Evolutionary conservation across 1,284 basidiomycete species (phyloP).

Genomic region (Retiboletus flavoniger): DNA sequence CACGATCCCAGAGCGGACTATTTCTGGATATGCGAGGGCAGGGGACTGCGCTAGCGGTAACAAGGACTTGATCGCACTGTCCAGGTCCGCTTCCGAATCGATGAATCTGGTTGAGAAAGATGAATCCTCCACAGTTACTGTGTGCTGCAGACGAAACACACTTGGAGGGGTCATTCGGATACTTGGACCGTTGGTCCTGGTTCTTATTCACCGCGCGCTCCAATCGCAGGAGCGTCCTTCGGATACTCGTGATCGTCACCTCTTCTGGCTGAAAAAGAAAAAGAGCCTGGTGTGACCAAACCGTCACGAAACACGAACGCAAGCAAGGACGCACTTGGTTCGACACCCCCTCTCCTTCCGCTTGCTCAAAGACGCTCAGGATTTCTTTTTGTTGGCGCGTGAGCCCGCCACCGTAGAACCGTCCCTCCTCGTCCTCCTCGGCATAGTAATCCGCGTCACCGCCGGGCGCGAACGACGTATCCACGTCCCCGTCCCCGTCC

Average conservation of each 20-base stretch:
- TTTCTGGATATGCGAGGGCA: conserved; percentile 82
- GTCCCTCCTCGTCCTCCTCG: conserved; percentile 89
- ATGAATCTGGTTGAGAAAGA: conserved; percentile 72
- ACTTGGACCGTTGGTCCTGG: conserved; percentile 91
- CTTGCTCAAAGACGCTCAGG: conserved; percentile 83
- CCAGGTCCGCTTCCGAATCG: conserved; percentile 95
- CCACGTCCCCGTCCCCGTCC: conserved; percentile 43
- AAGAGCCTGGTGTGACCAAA: conserved; percentile 17
- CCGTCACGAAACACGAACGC: conserved; percentile 15
- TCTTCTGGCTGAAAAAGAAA: conserved; percentile 51
- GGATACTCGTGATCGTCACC: conserved; percentile 67
- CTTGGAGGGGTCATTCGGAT: conserved; percentile 88
- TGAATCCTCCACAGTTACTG: background rate
- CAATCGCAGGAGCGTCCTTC: conserved; percentile 76
- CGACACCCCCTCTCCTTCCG: conserved; percentile 58
- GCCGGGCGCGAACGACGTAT: conserved; percentile 68
- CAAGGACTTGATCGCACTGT: conserved; percentile 81
- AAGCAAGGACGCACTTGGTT: conserved; percentile 57
- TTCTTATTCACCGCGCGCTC: conserved; percentile 92
- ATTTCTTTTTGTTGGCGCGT: conserved; percentile 90
- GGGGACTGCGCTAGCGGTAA: conserved; percentile 89
- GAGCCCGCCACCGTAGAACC: conserved; percentile 91
- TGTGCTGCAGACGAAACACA: conserved; percentile 30
- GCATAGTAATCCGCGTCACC: conserved; percentile 86
- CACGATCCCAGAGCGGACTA: conserved; percentile 75